These are phyloP conservation scores for Zygoascus tannicola DNA, from an alignment of 805 yeast genomes.

Conservation along the genomic window DNA sequence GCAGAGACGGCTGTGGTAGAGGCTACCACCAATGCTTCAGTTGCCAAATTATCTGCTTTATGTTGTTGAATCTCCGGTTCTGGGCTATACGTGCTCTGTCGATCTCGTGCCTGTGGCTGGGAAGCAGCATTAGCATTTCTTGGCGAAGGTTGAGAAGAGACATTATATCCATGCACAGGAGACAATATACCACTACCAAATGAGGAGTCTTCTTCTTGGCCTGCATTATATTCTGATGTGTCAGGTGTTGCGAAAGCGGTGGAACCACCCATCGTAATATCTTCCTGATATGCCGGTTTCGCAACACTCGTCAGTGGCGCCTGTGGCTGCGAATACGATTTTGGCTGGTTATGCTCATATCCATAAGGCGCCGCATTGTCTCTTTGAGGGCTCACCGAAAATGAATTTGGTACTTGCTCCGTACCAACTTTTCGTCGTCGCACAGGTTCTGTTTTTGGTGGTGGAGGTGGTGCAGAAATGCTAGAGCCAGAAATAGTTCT, in stretches of 20 bases:
- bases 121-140: neutral
- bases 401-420: neutral
- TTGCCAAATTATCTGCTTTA: neutral
- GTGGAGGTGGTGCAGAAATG: conserved; percentile 13
- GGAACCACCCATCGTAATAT: neutral
- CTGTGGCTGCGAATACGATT: neutral
- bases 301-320: neutral
- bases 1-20: neutral
- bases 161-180: neutral
- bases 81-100: neutral
- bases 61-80: too few relatives aligned
- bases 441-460: conserved; percentile 20
- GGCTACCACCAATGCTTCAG: neutral
- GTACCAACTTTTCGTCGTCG: conserved; percentile 24
- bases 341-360: neutral
- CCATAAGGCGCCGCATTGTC: neutral
- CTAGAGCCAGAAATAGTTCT: conserved; percentile 2
- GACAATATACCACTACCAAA: neutral
- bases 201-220: neutral
- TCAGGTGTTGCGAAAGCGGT: neutral
- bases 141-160: neutral
- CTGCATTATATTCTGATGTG: neutral
- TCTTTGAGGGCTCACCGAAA: neutral
- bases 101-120: neutral
- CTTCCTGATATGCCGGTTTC: neutral